A percentile compares a stretch with the other conserved stretches of the same genome.
Evolutionary conservation across 2,329 filamentous ascomycete species (phyloP).

Genomic region (Aspergillus sp.): DNA sequence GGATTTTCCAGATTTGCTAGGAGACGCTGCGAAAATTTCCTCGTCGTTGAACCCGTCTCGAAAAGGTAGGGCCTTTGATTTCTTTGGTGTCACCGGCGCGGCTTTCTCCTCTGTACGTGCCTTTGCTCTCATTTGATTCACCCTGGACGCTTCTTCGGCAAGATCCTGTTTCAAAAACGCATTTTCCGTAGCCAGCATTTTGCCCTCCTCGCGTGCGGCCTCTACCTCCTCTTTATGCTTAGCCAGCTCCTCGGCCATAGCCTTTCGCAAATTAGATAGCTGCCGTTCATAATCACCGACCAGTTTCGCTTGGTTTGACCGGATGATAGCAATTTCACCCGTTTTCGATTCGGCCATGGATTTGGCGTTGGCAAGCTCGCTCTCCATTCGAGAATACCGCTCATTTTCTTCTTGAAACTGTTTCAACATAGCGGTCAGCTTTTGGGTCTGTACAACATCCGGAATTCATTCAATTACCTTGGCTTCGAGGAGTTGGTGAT

Average conservation of each 20-base stretch:
- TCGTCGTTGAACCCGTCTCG: slow-evolving; percentile 66
- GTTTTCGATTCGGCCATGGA: slow-evolving; percentile 50
- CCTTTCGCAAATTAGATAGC: slow-evolving; percentile 52
- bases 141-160: slow-evolving; percentile 53
- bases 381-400: slow-evolving; percentile 37
- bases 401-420: slow-evolving; percentile 43
- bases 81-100: slow-evolving; percentile 52
- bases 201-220: slow-evolving; percentile 52
- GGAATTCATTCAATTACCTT: slow-evolving; percentile 21
- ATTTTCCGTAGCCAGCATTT: slow-evolving; percentile 58
- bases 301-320: slow-evolving; percentile 56
- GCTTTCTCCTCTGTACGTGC: slow-evolving; percentile 34
- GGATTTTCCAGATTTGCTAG: slow-evolving; percentile 51
- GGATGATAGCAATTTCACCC: slow-evolving; percentile 63
- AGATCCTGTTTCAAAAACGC: slow-evolving; percentile 62
- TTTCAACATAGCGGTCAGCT: slow-evolving; percentile 11
- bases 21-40: slow-evolving; percentile 57
- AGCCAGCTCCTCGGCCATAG: slow-evolving; percentile 53
- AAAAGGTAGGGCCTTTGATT: slow-evolving; percentile 47
- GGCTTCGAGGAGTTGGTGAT: slow-evolving; percentile 21
- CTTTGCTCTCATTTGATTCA: slow-evolving; percentile 43
- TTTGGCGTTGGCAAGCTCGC: slow-evolving; percentile 41
- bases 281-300: slow-evolving; percentile 55
- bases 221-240: slow-evolving; percentile 58
- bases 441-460: not conserved